Percentiles rank a stretch among this genome's conserved stretches.
phyloP scores from a whole-genome alignment of 345 rosid species.

The Isatis tinctoria region DNA sequence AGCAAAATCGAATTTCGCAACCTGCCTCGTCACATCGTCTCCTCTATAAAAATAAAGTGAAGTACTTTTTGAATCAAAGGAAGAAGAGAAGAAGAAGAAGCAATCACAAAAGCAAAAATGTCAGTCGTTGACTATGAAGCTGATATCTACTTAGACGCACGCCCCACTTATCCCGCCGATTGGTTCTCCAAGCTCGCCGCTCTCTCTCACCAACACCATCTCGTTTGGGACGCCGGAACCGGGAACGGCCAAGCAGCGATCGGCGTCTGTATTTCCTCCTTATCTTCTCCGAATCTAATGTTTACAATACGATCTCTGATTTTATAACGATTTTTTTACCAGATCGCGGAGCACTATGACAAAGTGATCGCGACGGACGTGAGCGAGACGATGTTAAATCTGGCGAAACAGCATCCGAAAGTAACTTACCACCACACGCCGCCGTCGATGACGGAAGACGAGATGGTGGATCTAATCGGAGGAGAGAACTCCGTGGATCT shows the following conservation, averaged over 20 bases:
- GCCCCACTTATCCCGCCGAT: slow-evolving; percentile 52
- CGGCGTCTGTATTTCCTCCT: slow-evolving; percentile 33
- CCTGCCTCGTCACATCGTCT: not conserved
- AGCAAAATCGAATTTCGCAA: slow-evolving; percentile 16
- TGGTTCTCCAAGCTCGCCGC: slow-evolving; percentile 59
- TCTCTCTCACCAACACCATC: slow-evolving; percentile 39
- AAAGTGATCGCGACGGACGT: slow-evolving; percentile 31
- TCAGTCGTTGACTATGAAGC: slow-evolving; percentile 54
- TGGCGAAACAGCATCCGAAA: slow-evolving; percentile 23
- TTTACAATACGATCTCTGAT: not conserved
- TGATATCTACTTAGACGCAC: slow-evolving; percentile 48
- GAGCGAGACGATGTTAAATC: slow-evolving; percentile 25
- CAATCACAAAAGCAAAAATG: slow-evolving; percentile 24
- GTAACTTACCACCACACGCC: slow-evolving; percentile 32
- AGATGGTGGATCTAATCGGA: slow-evolving; percentile 27
- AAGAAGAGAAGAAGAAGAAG: too few species aligned
- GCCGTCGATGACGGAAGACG: slow-evolving; percentile 30
- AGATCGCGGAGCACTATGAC: slow-evolving; percentile 33
- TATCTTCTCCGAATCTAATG: not conserved
- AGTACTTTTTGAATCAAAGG: not conserved
- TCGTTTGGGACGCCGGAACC: slow-evolving; percentile 71
- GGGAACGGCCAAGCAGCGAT: slow-evolving; percentile 73
- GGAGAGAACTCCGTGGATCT: slow-evolving; percentile 34
- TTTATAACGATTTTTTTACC: not conserved
- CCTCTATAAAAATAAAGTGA: not conserved